Evolutionary conservation across 441 rosid genomes (phyloP), one percentile per base, ranked within the genome.

Genomic region (Populus trichocarpa): DNA sequence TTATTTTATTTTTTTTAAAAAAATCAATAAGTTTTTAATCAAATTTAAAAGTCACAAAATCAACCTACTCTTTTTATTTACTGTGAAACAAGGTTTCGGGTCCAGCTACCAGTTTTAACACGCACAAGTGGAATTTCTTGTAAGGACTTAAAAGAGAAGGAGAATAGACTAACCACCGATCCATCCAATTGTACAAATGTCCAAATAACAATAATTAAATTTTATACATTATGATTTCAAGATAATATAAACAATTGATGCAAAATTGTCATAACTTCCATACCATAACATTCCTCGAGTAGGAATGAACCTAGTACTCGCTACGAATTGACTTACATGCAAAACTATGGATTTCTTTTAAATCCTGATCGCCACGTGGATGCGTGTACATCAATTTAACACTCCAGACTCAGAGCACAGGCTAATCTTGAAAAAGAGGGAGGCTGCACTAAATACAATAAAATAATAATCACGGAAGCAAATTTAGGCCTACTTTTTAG

Each of bases 381-480:
- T 11, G 22, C 71, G 78, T 28, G 66, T 46, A 0, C 3, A 11
- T 0, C 0, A 5, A 18, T 9, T 30, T 65, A 7, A 2, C 65
- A 74, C 77, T 23, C 70, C 59, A 18, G 66, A n/a, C n/a, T n/a
- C n/a, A 23, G 40, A 30, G 46, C 2, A 10, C 25, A 25, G 25
- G 25, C 25, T 25, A 14, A 23, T 64, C 1, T 26, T 46, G 25
- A 3, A 1, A 25, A 50, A 53, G 23, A 26, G 32, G 32, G 32
- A 3, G 16, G 38, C 20, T 75, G 33, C 66, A 20, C 33, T 68
- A 75, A 75, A 75, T 75, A 68, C 65, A 33, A 69, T 57, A 53
- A 57, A 38, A 69, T 22, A 69, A 53, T 59, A 26, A 64, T 38
- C 46, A 70, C 32, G 61, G 40, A 70, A 42, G 63, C 74, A 71